Base-by-base conservation (phyloP, 2,329 filamentous ascomycete species). In the Aspergillus phoenicis region DNA sequence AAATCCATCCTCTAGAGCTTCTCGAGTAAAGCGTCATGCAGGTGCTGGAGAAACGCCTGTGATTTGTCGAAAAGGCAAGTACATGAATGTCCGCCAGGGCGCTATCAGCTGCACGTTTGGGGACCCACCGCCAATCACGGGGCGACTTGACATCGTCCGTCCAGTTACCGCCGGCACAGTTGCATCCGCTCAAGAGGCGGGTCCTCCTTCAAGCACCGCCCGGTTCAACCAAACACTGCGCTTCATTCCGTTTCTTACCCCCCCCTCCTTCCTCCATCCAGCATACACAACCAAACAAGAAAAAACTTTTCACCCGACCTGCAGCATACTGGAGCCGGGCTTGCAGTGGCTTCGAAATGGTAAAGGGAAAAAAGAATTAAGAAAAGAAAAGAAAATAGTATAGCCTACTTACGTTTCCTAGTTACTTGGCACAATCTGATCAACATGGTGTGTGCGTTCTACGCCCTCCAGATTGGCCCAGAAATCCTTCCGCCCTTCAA, bases 31-130 rank as follows among this genome's bases (percentile, higher is more conserved):
- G 67, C 60, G 67, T 55, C 48, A 62, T 69, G 67, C 64, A 66
- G 64, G 61, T 63, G 64, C 58, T 59, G 58, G 24, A 57, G 57
- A 38, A 33, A 13, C 13, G 15, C 13, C 57, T 57, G 49, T 68
- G 64, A 69, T 69, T 68, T 51, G 66, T 38, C 55, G 60, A 52
- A 54, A 49, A 52, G 24, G 41, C 61, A 59, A 65, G 57, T 54
- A 65, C 59, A 62, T 60, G 61, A 61, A 65, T 62, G 58, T 61
- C 64, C 62, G 54, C 64, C 49, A 60, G 64, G 63, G 58, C 65
- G 62, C 67, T 66, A 69, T 69, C 67, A 64, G 62, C 67, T 69
- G 67, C 67, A 67, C 66, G 61, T 58, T 64, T 60, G 17, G 51
- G 26, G 55, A 41, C 59, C 45, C 43, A 57, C 48, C 28, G 33